A percentile compares a stretch with the other conserved stretches of the same genome.
Evolutionary conservation across 1,284 basidiomycete genomes (phyloP).

Genomic region (Pseudozyma thailandica): DNA sequence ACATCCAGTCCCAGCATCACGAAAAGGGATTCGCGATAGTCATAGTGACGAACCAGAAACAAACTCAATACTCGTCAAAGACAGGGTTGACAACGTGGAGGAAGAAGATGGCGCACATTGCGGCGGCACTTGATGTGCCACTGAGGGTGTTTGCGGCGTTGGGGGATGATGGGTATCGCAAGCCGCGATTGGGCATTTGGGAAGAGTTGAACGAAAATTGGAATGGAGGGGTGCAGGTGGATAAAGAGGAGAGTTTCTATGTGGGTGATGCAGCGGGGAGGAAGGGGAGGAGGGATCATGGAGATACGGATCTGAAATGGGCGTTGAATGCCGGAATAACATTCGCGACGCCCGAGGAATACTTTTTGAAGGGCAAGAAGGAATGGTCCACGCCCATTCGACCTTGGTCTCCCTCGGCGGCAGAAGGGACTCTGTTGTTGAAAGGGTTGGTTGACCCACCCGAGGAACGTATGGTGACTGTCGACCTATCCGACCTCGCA

Average conservation of each 20-base stretch:
- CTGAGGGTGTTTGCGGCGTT: slow-evolving; percentile 54
- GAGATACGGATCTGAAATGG: slow-evolving; percentile 64
- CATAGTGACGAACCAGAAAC: slow-evolving; percentile 57
- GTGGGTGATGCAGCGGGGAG: slow-evolving; percentile 66
- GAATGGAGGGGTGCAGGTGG: slow-evolving; percentile 38
- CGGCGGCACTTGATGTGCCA: slow-evolving; percentile 47
- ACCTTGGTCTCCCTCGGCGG: slow-evolving; percentile 26
- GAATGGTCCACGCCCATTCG: slow-evolving; percentile 19
- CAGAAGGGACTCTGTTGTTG: neutral
- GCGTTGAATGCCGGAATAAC: slow-evolving; percentile 59
- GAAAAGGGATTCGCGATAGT: slow-evolving; percentile 28
- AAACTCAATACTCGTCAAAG: slow-evolving; percentile 26
- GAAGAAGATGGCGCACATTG: slow-evolving; percentile 51
- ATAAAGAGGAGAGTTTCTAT: slow-evolving; percentile 49
- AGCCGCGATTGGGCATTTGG: slow-evolving; percentile 60
- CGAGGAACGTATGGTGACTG: slow-evolving; percentile 20
- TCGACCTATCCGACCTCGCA: slow-evolving; percentile 12
- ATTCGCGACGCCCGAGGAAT: slow-evolving; percentile 65
- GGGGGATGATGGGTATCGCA: slow-evolving; percentile 57
- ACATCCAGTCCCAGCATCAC: slow-evolving; percentile 28
- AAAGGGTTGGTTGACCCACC: slow-evolving; percentile 20
- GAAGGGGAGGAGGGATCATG: slow-evolving; percentile 45
- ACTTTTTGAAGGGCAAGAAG: slow-evolving; percentile 47
- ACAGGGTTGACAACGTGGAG: slow-evolving; percentile 43
- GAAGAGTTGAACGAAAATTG: slow-evolving; percentile 15